phyloP scores from a whole-genome alignment of 768 basidiomycete genomes.

The Mycena albidolilacea region DNA sequence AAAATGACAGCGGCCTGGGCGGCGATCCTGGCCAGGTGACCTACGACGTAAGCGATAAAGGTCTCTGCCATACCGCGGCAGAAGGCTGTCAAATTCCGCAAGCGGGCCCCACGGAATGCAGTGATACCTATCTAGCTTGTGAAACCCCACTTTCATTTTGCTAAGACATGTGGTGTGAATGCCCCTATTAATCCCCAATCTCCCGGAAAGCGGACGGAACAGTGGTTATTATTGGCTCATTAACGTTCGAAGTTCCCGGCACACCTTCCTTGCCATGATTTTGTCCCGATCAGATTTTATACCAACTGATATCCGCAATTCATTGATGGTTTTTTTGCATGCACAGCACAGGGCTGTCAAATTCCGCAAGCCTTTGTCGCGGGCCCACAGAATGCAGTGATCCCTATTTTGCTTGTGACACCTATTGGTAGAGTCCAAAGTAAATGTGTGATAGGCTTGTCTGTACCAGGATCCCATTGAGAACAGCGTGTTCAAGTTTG shows the following conservation, averaged over 20 bases:
- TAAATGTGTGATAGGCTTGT: neutral
- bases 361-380: too few species aligned
- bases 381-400: too few species aligned
- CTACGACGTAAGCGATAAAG: slow-evolving; percentile 7
- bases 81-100: neutral
- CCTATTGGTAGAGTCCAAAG: neutral
- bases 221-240: neutral
- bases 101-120: neutral
- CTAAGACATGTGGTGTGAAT: too few species aligned
- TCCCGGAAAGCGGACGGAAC: too few species aligned
- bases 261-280: neutral
- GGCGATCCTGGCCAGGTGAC: slow-evolving; percentile 15
- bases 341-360: too few species aligned
- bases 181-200: too few species aligned
- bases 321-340: too few species aligned
- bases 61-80: slow-evolving; percentile 1
- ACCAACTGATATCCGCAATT: too few species aligned
- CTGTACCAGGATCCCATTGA: too few species aligned
- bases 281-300: neutral
- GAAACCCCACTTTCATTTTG: neutral
- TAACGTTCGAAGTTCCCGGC: neutral
- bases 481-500: too few species aligned
- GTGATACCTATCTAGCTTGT: neutral
- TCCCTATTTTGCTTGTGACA: neutral
- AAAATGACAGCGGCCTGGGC: neutral